These are phyloP conservation scores for Amauroascus verrucosus DNA, from an alignment of 2,329 filamentous ascomycete species.

Conservation along the genomic window DNA sequence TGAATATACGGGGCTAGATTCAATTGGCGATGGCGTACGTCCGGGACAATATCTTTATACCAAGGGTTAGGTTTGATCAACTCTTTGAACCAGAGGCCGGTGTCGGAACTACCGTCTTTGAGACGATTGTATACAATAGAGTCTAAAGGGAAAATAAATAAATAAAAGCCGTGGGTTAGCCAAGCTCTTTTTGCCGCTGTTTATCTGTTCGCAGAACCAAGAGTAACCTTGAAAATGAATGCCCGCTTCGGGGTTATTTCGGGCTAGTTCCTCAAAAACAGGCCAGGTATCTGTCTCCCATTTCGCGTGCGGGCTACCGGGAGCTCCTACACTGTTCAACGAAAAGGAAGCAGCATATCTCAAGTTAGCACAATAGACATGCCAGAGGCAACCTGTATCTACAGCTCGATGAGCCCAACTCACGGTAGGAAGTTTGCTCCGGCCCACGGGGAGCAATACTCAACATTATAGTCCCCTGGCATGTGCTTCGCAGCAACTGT, in stretches of 20 bases:
- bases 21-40: slow-evolving; percentile 38
- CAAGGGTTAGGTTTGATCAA: slow-evolving; percentile 59
- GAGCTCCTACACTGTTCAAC: slow-evolving; percentile 30
- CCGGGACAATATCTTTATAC: slow-evolving; percentile 61
- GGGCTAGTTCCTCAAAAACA: slow-evolving; percentile 49
- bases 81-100: slow-evolving; percentile 54
- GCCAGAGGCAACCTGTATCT: not conserved
- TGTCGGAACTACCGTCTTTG: slow-evolving; percentile 50
- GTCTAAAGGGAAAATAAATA: slow-evolving; percentile 1
- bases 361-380: not conserved
- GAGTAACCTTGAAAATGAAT: slow-evolving; percentile 74
- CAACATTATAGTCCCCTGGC: slow-evolving; percentile 84
- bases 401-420: slow-evolving; percentile 24
- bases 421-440: slow-evolving; percentile 71
- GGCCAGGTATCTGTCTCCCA: slow-evolving; percentile 59
- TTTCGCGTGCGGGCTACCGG: slow-evolving; percentile 30
- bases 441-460: slow-evolving; percentile 84
- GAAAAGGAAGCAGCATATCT: not conserved
- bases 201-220: slow-evolving; percentile 10
- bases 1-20: not conserved
- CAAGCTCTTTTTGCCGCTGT: not conserved
- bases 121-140: slow-evolving; percentile 49
- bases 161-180: too few relatives aligned
- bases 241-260: slow-evolving; percentile 63
- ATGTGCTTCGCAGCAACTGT: slow-evolving; percentile 78